Conservation (phyloP, 2,329 filamentous ascomycete species). For the Colletotrichum graminicola region DNA sequence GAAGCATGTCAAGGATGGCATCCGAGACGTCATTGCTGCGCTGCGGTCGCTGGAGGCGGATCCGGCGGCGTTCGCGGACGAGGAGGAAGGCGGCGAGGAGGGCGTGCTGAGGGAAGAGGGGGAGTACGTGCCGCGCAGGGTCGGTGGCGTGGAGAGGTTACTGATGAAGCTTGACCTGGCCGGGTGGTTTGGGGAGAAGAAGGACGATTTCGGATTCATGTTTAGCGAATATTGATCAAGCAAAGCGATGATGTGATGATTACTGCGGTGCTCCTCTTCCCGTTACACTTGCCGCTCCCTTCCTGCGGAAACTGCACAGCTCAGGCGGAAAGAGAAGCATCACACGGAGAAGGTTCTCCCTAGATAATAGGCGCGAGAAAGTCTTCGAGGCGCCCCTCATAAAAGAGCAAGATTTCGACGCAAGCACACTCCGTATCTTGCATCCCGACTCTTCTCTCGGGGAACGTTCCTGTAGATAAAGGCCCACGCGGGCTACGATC, state of each 20-base stretch:
- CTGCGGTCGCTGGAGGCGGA: slow-evolving; percentile 61
- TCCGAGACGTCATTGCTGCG: slow-evolving; percentile 74
- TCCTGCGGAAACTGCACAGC: background rate
- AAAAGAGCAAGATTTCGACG: background rate
- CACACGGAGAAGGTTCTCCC: background rate
- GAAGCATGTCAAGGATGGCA: slow-evolving; percentile 72
- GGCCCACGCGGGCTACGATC: background rate
- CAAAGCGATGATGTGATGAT: slow-evolving; percentile 3
- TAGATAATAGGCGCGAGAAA: background rate
- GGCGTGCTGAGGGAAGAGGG: slow-evolving; percentile 56
- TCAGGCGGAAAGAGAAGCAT: background rate
- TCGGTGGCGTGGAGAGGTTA: slow-evolving; percentile 85
- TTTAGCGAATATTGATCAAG: slow-evolving; percentile 31
- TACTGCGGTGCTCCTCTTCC: background rate
- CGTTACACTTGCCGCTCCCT: background rate
- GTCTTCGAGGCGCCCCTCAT: no score
- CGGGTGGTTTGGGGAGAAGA: slow-evolving; percentile 62
- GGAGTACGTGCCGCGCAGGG: slow-evolving; percentile 76
- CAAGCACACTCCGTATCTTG: background rate
- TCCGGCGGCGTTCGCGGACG: slow-evolving; percentile 58
- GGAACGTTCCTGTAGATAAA: background rate
- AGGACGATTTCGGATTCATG: slow-evolving; percentile 40
- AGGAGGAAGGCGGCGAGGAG: slow-evolving; percentile 52
- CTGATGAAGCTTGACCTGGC: slow-evolving; percentile 91
- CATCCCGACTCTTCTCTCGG: background rate